These are phyloP conservation scores for Trichoderma gamsii DNA, from an alignment of 495 filamentous ascomycete genomes.

Conservation along the genomic window DNA sequence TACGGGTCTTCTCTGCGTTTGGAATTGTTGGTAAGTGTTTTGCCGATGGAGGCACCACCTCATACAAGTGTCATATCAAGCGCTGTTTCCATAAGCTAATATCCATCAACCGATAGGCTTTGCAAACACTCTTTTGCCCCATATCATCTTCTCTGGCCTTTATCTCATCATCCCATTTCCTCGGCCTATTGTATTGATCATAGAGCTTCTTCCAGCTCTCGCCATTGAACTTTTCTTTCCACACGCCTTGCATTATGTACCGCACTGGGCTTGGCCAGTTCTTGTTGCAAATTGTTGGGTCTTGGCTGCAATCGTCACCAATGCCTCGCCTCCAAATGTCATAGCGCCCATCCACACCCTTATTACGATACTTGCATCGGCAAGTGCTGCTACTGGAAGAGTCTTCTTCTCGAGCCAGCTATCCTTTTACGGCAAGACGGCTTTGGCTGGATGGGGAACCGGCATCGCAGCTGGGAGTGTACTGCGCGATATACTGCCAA, in stretches of 20 bases:
- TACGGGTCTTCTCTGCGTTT: background rate
- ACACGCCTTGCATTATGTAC: background rate
- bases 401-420: conserved; percentile 9
- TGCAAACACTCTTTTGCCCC: conserved; percentile 9
- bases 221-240: background rate
- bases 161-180: conserved; percentile 15
- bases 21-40: conserved; percentile 1
- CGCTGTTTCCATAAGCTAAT: background rate
- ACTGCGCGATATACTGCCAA: background rate
- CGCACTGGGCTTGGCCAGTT: background rate
- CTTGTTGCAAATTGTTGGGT: background rate
- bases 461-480: background rate
- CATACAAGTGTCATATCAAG: background rate
- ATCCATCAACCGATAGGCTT: background rate
- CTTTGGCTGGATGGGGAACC: conserved; percentile 11
- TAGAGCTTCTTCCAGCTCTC: conserved; percentile 8
- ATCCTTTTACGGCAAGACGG: background rate
- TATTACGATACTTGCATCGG: background rate
- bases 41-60: background rate
- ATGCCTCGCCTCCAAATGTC: conserved; percentile 11
- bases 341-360: background rate
- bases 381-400: background rate
- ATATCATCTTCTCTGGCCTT: background rate
- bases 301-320: background rate
- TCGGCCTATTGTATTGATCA: conserved; percentile 4